phyloP scores from a whole-genome alignment of 1,284 basidiomycete species.

The Fomitiporia mediterranea region DNA sequence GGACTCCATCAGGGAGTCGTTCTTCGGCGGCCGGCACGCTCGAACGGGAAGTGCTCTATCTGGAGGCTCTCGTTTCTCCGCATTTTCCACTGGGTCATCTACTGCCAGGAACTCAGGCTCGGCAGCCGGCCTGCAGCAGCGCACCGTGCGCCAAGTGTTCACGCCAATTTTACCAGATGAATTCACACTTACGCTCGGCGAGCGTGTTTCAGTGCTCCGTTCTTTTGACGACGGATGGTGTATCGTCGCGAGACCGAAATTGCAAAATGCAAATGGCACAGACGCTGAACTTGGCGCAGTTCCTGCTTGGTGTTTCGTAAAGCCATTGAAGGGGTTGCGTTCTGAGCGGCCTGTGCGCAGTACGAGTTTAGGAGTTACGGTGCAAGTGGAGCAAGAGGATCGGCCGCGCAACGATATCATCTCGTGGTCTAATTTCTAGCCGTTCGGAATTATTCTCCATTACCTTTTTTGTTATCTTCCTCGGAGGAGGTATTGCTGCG shows the following conservation, averaged over 20 bases:
- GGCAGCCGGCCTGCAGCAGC: constrained; percentile 35
- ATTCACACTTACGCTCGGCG: constrained; percentile 50
- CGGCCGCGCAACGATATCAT: constrained; percentile 43
- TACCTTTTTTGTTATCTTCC: neutral
- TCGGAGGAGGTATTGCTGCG: neutral
- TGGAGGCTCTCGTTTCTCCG: constrained; percentile 22
- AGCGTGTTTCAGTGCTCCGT: constrained; percentile 54
- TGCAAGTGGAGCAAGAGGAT: constrained; percentile 38
- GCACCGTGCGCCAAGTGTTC: constrained; percentile 59
- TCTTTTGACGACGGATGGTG: constrained; percentile 75
- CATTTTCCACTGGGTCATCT: constrained; percentile 35
- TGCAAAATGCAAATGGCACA: constrained; percentile 27
- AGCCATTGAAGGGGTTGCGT: constrained; percentile 51
- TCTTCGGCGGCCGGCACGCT: constrained; percentile 24
- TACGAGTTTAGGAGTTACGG: constrained; percentile 55
- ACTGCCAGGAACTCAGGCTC: constrained; percentile 32
- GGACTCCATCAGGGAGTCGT: constrained; percentile 31
- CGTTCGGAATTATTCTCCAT: too few species aligned
- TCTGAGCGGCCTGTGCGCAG: constrained; percentile 60
- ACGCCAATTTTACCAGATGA: constrained; percentile 68
- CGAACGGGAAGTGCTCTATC: constrained; percentile 14
- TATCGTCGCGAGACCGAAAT: constrained; percentile 52
- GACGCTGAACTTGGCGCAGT: constrained; percentile 60
- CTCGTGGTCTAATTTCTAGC: constrained; percentile 66
- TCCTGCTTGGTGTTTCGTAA: constrained; percentile 69